Evolutionary conservation across 169 alveolate genomes (phyloP), one percentile per base, ranked within the genome.

Genomic region (Plasmodium yoelii): DNA sequence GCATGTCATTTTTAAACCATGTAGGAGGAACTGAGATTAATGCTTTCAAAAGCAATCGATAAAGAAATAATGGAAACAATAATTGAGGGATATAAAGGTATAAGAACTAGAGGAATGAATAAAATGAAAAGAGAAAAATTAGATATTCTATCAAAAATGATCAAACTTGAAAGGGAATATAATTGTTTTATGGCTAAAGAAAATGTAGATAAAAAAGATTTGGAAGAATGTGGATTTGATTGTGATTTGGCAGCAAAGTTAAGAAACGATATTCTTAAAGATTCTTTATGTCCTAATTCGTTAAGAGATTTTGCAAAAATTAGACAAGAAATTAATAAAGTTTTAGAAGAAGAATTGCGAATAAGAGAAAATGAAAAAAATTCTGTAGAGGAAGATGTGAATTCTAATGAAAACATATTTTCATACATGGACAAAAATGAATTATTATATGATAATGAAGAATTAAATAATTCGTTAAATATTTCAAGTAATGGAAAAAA

Each of bases 141-240:
- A 75, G 88, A 75, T 44, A 63, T 75, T 1, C 77, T 75, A 26
- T 75, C 88, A n/a, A 75, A 75, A 63, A 75, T 75, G 88, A 75
- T 75, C 5, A 75, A 75, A 63, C 57, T 75, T 18, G 88, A 75
- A 42, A 75, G 88, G 39, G 77, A 64, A 12, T 75, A 75, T 42
- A 75, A 63, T 57, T 75, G 88, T 61, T 75, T 75, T 67, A 75
- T 75, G 88, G 88, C 88, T 1, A 75, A 64, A 63, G 88, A 75
- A 75, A 75, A 75, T 75, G 88, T 75, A 10, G 88, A 75, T 28
- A 75, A 75, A 13, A 75, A 63, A 26, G 88, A 75, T 42, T 63
- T 75, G 51, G 88, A 67, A 26, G 88, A 75, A 56, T 75, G 88
- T 63, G 88, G 88, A n/a, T 75, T 75, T 51, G 88, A 75, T 44